Percentiles rank a stretch among this genome's conserved stretches.
These are phyloP conservation scores for Castanospermum australe DNA, from an alignment of 306 rosid genomes.

Conservation along the genomic window DNA sequence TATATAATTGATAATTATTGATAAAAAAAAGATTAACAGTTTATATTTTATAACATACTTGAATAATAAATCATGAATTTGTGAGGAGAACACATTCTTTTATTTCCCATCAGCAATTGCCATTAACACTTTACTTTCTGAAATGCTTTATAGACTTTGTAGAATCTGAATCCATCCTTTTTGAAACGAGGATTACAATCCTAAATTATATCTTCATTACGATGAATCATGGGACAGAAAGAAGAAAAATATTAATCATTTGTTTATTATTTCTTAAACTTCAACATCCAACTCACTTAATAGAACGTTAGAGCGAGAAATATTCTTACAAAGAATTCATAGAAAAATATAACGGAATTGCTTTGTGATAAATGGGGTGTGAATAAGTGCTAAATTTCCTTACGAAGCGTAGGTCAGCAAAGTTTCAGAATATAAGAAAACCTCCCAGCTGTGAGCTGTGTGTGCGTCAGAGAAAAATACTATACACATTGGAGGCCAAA, in stretches of 20 bases:
- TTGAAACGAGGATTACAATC: no score
- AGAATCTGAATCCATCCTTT: no score
- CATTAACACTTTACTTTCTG: no score
- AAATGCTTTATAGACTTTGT: no score
- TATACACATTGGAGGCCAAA: not conserved
- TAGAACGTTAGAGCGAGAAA: not conserved
- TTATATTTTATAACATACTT: no score
- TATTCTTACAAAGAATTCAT: not conserved
- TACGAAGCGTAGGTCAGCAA: not conserved
- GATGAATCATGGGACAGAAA: no score
- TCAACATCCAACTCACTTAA: not conserved
- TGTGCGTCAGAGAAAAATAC: not conserved
- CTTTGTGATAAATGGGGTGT: not conserved
- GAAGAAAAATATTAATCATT: no score
- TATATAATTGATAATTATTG: no score
- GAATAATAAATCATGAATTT: not conserved
- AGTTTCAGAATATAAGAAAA: conserved; percentile 13
- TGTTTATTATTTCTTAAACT: no score
- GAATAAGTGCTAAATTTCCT: not conserved
- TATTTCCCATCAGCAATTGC: not conserved
- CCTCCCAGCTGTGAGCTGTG: not conserved
- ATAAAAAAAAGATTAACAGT: no score
- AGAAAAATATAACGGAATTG: not conserved
- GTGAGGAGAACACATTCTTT: not conserved
- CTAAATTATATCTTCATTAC: not conserved